These are phyloP conservation scores for Tieghemostelium lacteum DNA, from an alignment of 78 protist genomes.

Conservation along the genomic window DNA sequence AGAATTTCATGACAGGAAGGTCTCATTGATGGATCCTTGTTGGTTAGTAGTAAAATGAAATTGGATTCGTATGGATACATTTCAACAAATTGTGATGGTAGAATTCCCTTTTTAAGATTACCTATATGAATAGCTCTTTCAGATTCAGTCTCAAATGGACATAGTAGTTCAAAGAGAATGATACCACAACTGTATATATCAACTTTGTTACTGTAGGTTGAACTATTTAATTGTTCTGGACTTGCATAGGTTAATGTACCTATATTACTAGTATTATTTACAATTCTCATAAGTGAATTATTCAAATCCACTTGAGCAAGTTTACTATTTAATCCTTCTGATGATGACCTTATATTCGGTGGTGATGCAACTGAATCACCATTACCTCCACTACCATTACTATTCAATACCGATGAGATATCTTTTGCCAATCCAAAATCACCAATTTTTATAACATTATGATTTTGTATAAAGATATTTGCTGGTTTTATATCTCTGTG, in stretches of 20 bases:
- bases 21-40: too few relatives aligned
- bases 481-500: conserved; percentile 78
- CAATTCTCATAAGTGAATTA: too few relatives aligned
- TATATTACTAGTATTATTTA: conserved; percentile 32
- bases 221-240: conserved; percentile 33
- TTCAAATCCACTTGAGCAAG: too few relatives aligned
- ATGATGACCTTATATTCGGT: too few relatives aligned
- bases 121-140: conserved; percentile 35
- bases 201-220: conserved; percentile 29
- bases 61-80: neutral
- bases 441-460: conserved; percentile 67
- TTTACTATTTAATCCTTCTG: neutral
- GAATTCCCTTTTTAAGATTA: conserved; percentile 23
- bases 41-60: neutral
- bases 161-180: conserved; percentile 45
- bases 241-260: conserved; percentile 46
- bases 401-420: neutral
- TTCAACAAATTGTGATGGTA: neutral
- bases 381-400: neutral
- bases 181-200: conserved; percentile 70
- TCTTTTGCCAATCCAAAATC: conserved; percentile 66
- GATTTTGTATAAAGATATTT: conserved; percentile 34
- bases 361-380: neutral
- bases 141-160: conserved; percentile 30
- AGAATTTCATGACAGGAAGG: too few relatives aligned